phyloP scores from a whole-genome alignment of 139 green algal species.

The Chlamydomonas asymmetrica region DNA sequence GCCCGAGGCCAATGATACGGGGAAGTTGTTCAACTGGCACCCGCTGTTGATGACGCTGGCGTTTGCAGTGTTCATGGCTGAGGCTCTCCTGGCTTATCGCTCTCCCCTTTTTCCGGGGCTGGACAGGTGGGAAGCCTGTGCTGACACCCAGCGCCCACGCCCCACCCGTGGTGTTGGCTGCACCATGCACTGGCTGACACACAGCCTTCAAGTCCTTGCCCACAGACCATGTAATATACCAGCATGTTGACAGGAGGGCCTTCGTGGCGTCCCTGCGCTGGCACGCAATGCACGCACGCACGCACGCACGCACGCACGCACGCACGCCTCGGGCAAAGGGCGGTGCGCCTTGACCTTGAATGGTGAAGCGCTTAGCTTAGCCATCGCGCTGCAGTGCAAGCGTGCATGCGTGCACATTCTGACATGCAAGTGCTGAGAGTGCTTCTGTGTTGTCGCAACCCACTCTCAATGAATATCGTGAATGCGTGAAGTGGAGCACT shows the following conservation, averaged over 20 bases:
- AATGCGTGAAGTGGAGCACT: too few relatives aligned
- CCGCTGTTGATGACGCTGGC: conserved; percentile 72
- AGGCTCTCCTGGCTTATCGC: conserved; percentile 71
- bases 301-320: neutral
- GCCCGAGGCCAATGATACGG: conserved; percentile 49
- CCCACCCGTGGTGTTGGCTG: too few relatives aligned
- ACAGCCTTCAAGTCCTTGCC: neutral
- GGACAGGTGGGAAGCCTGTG: conserved; percentile 30
- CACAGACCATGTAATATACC: neutral
- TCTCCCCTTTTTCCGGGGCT: conserved; percentile 36
- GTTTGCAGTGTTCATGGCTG: conserved; percentile 71
- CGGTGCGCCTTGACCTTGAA: too few relatives aligned
- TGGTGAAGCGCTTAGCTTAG: too few relatives aligned
- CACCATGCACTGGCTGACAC: too few relatives aligned
- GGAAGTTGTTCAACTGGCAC: conserved; percentile 80
- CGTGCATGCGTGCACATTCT: too few relatives aligned
- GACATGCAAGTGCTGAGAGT: too few relatives aligned
- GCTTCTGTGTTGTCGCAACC: too few relatives aligned
- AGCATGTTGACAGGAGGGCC: neutral
- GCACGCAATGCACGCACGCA: neutral
- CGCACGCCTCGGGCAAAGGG: too few relatives aligned
- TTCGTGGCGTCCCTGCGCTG: neutral
- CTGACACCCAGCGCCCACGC: too few relatives aligned
- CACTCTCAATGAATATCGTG: too few relatives aligned
- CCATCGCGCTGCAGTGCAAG: too few relatives aligned